Base-by-base conservation (phyloP, 805 yeast species). In the Komagataella ulmi region DNA sequence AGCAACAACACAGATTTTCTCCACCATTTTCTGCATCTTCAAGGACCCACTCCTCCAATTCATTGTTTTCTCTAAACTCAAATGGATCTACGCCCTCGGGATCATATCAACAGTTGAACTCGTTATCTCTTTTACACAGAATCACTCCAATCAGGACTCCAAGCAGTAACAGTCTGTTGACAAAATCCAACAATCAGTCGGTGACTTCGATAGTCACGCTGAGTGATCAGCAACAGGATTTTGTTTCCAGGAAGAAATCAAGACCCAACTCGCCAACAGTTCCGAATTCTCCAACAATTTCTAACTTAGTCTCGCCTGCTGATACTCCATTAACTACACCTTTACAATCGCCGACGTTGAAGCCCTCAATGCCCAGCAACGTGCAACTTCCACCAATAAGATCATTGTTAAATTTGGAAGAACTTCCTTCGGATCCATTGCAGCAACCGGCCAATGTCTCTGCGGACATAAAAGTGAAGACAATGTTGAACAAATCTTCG, bases 61-160 rank as follows among this genome's bases (percentile, higher is more conserved):
- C 71, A 12, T 53, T 66, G 21, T 59, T 58, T 21, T 65, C 71
- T 1, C 48, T 64, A n/a, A 62, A 57, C 6, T 61, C 68, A 2
- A 55, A 54, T 6, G 55, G 55, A 12, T 59, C 60, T 36, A 60
- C 59, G n/a, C 65, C 70, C 6, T 44, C 53, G 3, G 50, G 57
- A 2, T 74, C 85, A 3, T 62, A 82, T 51, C 85, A 81, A 60
- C 70, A 81, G 59, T 77, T 81, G 83, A 81, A 85, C 0, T 85
- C 84, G 6, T 59, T 79, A 24, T 62, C 71, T 44, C 52, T 58
- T 54, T 54, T 60, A 21, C 58, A 65, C 52, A 44, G 52, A 17
- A 53, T 59, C 43, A 54, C 66, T 52, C 40, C 56, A 51, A 53
- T 36, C 58, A 40, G 48, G 17, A 12, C 50, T 14, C 24, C 51